phyloP scores from a whole-genome alignment of 352 stramenopile species.

The Phytophthora sp. region DNA sequence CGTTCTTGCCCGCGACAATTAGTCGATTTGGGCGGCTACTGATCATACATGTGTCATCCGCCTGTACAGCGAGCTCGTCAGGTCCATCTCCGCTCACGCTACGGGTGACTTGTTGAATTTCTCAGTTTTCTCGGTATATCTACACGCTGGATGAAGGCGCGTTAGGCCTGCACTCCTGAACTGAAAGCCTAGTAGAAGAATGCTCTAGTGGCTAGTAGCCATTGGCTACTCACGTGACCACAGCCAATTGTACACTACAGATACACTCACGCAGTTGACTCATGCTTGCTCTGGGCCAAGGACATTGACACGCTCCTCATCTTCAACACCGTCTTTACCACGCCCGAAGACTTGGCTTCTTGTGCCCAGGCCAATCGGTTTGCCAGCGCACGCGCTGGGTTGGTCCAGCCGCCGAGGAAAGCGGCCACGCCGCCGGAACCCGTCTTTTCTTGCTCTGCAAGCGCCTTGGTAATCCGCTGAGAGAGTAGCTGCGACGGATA shows the following conservation, averaged over 20 bases:
- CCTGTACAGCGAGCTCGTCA: background rate
- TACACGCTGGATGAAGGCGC: constrained; percentile 3
- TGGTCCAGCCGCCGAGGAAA: constrained; percentile 2
- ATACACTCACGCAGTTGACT: constrained; percentile 19
- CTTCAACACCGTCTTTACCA: constrained; percentile 15
- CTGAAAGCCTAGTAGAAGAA: too few relatives aligned
- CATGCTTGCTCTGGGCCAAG: constrained; percentile 9
- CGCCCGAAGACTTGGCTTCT: constrained; percentile 9
- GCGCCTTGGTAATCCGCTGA: constrained; percentile 26
- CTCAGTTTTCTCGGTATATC: background rate
- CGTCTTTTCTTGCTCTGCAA: constrained; percentile 21
- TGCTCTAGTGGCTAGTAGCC: too few relatives aligned
- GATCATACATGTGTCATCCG: background rate
- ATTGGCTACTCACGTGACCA: too few relatives aligned
- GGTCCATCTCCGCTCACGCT: constrained; percentile 9
- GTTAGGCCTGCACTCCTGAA: too few relatives aligned
- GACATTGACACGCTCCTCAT: constrained; percentile 17
- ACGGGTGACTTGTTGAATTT: background rate
- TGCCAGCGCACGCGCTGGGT: constrained; percentile 1
- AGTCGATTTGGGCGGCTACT: constrained; percentile 14
- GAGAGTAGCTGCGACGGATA: constrained; percentile 47
- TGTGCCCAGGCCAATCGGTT: constrained; percentile 19
- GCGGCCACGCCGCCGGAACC: constrained; percentile 7
- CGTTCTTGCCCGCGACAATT: constrained; percentile 3
- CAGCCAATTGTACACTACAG: constrained; percentile 1